Evolutionary conservation across 2,329 filamentous ascomycete genomes (phyloP), one percentile per base, ranked within the genome.

Genomic region (Fonsecaea pedrosoi): DNA sequence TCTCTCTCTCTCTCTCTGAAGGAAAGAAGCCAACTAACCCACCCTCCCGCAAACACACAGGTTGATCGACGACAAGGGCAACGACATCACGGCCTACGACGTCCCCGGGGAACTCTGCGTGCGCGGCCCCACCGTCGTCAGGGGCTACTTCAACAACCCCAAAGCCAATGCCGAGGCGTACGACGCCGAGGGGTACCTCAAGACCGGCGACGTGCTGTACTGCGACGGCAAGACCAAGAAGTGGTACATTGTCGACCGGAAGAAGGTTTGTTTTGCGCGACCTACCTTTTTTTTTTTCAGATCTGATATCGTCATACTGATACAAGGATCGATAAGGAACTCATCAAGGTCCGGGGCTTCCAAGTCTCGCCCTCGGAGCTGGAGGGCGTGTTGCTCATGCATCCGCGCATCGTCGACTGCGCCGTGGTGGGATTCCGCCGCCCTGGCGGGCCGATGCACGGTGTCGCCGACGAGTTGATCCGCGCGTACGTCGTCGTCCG

Each of bases 181-280:
- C 25, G 62, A 68, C 40, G 25, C 15, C 7, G 38, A 68, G 10
- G 62, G 65, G 3, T 70, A 62, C 61, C 67, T 60, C 73, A 83
- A 85, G 58, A 87, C 86, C 0, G 86, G 86, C 0, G 86, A 88
- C 69, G 81, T 88, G 18, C 83, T 78, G 0, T 81, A 83, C 66
- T 80, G 82, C 65, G 65, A 66, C 40, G 58, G 38, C n/a, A 56
- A 55, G 32, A 66, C 68, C 25, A 58, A 60, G 42, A 53, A 60
- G 60, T 68, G 65, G 65, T 70, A 70, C 48, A 55, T 68, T 13
- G 68, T 70, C 18, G 68, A 70, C 50, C 40, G 68, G 18, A 67
- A 65, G 45, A 70, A 70, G 45, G 42, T 45, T 18, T 21, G 42
- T 40, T 10, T 10, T 40, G 8, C 12, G 10, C 21, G 21, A 21